Conservation (phyloP, 345 rosid genomes). For the Eucalyptus polyanthemos region DNA sequence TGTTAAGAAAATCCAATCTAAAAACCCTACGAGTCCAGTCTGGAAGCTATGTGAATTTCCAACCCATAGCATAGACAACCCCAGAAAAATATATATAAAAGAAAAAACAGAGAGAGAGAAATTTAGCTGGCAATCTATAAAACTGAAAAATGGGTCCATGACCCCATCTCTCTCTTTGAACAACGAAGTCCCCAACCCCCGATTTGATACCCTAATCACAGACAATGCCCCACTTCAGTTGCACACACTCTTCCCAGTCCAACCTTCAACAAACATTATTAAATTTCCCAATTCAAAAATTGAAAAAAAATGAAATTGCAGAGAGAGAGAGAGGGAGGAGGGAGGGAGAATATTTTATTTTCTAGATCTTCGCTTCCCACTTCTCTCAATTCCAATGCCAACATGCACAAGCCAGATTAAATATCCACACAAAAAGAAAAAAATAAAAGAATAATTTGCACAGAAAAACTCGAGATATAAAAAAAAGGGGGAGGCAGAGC, state of each 20-base stretch:
- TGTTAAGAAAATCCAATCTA: background rate
- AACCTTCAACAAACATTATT: background rate
- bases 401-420: background rate
- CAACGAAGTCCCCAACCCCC: background rate
- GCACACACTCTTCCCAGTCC: background rate
- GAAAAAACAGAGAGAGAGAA: background rate
- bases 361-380: background rate
- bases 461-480: background rate
- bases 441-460: background rate
- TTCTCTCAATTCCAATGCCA: background rate
- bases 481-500: too few species aligned
- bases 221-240: background rate
- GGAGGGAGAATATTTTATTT: background rate
- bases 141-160: background rate
- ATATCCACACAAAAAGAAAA: background rate
- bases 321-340: background rate
- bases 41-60: background rate
- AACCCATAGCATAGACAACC: background rate
- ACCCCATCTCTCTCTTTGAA: background rate
- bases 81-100: background rate
- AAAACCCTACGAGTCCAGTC: background rate
- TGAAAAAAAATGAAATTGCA: background rate
- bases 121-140: background rate
- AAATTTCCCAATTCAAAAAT: background rate
- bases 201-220: background rate